A percentile compares a stretch with the other conserved stretches of the same genome.
Evolutionary conservation across 495 filamentous ascomycete genomes (phyloP).

Genomic region (Neurospora sp.): DNA sequence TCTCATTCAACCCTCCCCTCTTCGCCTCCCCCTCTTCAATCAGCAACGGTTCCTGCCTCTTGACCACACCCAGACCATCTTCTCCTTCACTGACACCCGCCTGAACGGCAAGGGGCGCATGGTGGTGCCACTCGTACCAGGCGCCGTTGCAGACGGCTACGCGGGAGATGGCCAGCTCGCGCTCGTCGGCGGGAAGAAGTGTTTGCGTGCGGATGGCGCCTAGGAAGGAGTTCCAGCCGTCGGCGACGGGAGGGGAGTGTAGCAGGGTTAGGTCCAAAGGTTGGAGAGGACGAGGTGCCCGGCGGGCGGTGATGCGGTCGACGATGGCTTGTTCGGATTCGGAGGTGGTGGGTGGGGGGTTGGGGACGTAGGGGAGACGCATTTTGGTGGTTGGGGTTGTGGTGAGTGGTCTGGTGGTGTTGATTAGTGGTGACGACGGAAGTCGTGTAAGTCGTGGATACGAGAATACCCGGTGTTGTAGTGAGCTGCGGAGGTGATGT

Average conservation of each 20-base stretch:
- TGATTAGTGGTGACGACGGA: neutral
- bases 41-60: constrained; percentile 6
- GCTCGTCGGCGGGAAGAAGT: constrained; percentile 45
- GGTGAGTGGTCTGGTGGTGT: neutral
- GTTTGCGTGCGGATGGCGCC: constrained; percentile 63
- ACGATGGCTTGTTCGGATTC: constrained; percentile 48
- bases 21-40: neutral
- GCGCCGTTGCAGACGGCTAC: constrained; percentile 66
- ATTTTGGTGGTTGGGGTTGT: constrained; percentile 33
- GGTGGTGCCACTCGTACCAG: constrained; percentile 71
- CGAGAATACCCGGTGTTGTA: neutral
- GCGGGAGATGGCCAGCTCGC: constrained; percentile 65
- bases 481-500: neutral
- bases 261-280: constrained; percentile 64
- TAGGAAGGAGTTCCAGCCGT: constrained; percentile 76
- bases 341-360: constrained; percentile 42
- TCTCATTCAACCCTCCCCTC: constrained; percentile 33
- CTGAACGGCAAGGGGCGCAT: constrained; percentile 49
- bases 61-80: constrained; percentile 35
- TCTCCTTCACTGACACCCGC: constrained; percentile 38
- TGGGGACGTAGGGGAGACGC: constrained; percentile 61
- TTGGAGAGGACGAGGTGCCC: constrained; percentile 53
- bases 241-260: constrained; percentile 60
- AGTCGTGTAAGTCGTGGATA: neutral
- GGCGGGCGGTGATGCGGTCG: constrained; percentile 50